These are phyloP conservation scores for Jacaranda copaia DNA, from an alignment of 257 asterid genomes.

Conservation along the genomic window DNA sequence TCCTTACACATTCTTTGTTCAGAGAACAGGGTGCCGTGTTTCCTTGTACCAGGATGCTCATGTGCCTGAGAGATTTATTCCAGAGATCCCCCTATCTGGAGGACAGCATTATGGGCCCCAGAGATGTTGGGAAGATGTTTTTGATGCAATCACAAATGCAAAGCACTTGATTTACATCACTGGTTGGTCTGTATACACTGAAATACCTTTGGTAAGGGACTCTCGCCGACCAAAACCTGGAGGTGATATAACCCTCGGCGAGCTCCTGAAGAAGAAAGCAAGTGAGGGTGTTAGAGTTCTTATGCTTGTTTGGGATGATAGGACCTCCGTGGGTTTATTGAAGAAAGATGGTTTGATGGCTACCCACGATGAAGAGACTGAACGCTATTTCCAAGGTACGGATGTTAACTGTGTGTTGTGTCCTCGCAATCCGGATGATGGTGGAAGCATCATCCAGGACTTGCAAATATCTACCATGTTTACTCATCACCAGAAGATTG, in stretches of 20 bases:
- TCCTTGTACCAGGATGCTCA: conserved; percentile 93
- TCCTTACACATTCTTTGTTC: conserved; percentile 85
- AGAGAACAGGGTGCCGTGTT: conserved; percentile 90
- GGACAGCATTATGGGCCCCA: conserved; percentile 78
- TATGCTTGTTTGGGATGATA: conserved; percentile 97
- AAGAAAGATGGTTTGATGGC: conserved; percentile 96
- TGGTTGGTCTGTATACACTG: conserved; percentile 96
- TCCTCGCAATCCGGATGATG: conserved; percentile 92
- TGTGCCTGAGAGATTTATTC: conserved; percentile 78
- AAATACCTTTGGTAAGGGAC: conserved; percentile 77
- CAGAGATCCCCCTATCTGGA: conserved; percentile 82
- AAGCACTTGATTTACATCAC: conserved; percentile 94
- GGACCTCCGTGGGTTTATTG: conserved; percentile 83
- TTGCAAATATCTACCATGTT: conserved; percentile 88
- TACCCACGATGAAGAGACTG: conserved; percentile 91
- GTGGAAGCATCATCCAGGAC: conserved; percentile 88
- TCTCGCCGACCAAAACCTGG: conserved; percentile 83
- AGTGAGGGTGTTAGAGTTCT: conserved; percentile 86
- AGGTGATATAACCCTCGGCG: conserved; percentile 80
- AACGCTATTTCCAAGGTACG: conserved; percentile 59
- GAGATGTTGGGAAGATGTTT: conserved; percentile 93
- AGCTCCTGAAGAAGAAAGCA: conserved; percentile 84
- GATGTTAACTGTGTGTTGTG: conserved; percentile 85
- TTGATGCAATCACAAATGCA: conserved; percentile 87
- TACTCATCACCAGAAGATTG: conserved; percentile 94